phyloP scores from a whole-genome alignment of 2,329 filamentous ascomycete genomes.

The Fulvia fulva region DNA sequence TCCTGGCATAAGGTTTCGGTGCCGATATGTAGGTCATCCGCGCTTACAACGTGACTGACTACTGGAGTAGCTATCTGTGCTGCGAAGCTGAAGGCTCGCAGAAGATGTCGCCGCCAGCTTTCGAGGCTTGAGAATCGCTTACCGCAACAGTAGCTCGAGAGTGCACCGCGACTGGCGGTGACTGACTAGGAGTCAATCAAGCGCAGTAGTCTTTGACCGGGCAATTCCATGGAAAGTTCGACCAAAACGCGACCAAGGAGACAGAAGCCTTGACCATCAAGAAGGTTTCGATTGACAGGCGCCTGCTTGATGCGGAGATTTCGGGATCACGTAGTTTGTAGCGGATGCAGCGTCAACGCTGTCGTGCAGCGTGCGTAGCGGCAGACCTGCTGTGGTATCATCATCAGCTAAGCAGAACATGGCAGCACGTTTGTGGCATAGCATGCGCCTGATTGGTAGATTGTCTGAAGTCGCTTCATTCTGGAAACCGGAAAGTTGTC shows the following conservation, averaged over 20 bases:
- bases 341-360: background rate
- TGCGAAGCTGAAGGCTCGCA: no score
- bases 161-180: background rate
- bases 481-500: background rate
- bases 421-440: no score
- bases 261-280: background rate
- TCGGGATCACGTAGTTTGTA: background rate
- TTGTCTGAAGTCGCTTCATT: background rate
- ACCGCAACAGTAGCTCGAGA: no score
- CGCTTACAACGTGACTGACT: background rate
- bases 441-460: no score
- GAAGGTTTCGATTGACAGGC: background rate
- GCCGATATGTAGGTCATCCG: background rate
- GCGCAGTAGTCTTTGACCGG: background rate
- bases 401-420: no score
- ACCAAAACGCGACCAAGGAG: background rate
- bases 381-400: background rate
- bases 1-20: background rate
- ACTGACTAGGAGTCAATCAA: background rate
- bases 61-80: no score
- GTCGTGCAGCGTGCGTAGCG: background rate
- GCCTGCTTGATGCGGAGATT: background rate
- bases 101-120: no score
- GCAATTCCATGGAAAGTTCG: background rate
- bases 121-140: no score